Evolutionary conservation across 163 green algal genomes (phyloP).

Genomic region (Prototheca cutis): DNA sequence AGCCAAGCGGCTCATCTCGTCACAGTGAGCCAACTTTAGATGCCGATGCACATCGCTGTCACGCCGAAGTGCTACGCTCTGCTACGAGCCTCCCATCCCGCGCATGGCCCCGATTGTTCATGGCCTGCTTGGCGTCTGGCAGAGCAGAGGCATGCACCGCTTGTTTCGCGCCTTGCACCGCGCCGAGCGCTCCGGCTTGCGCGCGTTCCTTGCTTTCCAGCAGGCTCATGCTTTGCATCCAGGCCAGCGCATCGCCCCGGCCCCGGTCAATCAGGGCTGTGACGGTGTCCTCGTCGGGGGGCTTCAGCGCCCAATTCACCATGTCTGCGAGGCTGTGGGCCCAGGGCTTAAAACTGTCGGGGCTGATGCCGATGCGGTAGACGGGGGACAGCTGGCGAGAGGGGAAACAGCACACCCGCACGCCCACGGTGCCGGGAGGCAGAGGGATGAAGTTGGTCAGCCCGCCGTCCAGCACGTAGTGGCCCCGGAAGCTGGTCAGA

Average conservation of each 20-base stretch:
- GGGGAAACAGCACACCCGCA: conserved; percentile 65
- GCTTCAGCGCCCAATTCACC: conserved; percentile 44
- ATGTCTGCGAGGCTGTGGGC: conserved; percentile 36
- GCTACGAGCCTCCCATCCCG: too few relatives aligned
- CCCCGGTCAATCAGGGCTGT: conserved; percentile 18
- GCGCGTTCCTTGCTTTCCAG: too few relatives aligned
- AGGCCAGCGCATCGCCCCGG: conserved; percentile 7
- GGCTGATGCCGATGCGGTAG: conserved; percentile 40
- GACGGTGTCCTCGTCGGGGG: conserved; percentile 13
- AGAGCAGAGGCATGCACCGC: too few relatives aligned
- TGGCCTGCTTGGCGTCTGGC: conserved; percentile 12
- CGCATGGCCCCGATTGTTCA: too few relatives aligned
- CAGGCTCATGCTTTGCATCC: conserved; percentile 18
- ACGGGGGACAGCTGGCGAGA: conserved; percentile 20
- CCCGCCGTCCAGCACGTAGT: conserved; percentile 48
- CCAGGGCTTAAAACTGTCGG: conserved; percentile 41
- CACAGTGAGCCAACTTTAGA: too few relatives aligned
- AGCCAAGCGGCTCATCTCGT: too few relatives aligned
- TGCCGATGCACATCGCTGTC: too few relatives aligned
- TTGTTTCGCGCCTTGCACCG: neutral
- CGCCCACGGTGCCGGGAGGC: conserved; percentile 27
- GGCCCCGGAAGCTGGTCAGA: conserved; percentile 35
- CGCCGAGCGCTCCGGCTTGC: neutral
- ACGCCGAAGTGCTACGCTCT: too few relatives aligned
- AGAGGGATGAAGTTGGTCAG: conserved; percentile 71